Evolutionary conservation across 768 basidiomycete species (phyloP), one percentile per base, ranked within the genome.

Genomic region (Strobilomyces echinocephalus): DNA sequence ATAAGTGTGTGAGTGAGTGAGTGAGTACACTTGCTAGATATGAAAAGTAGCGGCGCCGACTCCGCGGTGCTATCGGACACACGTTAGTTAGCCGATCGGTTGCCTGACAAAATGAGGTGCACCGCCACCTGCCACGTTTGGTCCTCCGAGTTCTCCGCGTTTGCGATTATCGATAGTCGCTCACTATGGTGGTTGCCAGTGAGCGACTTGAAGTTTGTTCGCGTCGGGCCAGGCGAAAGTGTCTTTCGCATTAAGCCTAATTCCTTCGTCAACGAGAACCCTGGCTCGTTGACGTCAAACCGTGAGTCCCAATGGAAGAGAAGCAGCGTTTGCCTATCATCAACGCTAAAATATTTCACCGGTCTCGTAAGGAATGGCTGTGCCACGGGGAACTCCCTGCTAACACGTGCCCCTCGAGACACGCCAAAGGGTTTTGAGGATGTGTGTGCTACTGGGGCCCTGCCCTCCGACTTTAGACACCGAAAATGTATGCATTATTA

Each of bases 41-140:
- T 51, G 50, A 58, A 53, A 26, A 47, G 41, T 9, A n/a, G n/a
- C n/a, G n/a, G 24, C 11, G 20, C 38, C 5, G 28, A 31, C 48
- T 47, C 53, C 54, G 61, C 44, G 58, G 50, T 52, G 54, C 38
- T 18, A 28, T 26, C 47, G 52, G 58, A 54, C 55, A 45, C 53
- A 54, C 56, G 58, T 47, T 6, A 41, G 14, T 12, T 54, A 69
- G 58, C 62, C 64, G 62, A 64, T 5, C n/a, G 9, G 55, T 56
- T 58, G 52, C 58, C 53, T 58, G 60, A 46, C 49, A 55, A 55
- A 58, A 60, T 64, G 50, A 54, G 38, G 48, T 54, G 60, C 35
- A 36, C 15, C 15, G 15, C 16, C 54, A 44, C 44, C 39, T 33
- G 39, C 51, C 53, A 34, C 52, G 39, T 16, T 49, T 45, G 15